Base-by-base conservation (phyloP, 2,329 filamentous ascomycete species). In the Exophiala viscosa region DNA sequence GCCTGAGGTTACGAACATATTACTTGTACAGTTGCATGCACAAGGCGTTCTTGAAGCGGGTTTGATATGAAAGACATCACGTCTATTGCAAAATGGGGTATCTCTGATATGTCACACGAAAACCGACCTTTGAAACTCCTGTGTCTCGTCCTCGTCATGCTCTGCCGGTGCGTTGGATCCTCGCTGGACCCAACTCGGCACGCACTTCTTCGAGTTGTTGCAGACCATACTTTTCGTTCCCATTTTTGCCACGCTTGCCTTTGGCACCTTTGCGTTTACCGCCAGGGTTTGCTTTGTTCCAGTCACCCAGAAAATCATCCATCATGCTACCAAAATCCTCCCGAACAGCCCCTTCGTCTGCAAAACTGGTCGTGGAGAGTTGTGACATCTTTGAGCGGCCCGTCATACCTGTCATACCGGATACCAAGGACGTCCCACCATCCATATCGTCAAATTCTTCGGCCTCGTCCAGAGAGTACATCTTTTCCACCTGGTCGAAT, bases 151-250 rank as follows among this genome's bases (percentile, higher is more conserved):
- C 10, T 45, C 41, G 23, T 59, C 49, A 61, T 54, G 53, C 46
- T 45, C 59, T 62, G 49, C 55, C 55, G 23, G 64, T 69, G 50
- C 62, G 66, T 33, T 62, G 65, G 51, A 95, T 69, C 55, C 83
- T 82, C 28, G 90, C 87, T 20, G 88, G 87, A 0, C 92, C 92
- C 51, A 96, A 70, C 5, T 84, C 88, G 59, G 81, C 80, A 48
- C 93, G 79, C 46, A 99, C 86, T 72, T 97, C 92, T 60, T 97
- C 93, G 55, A 97, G 76, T 75, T 97, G 89, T 70, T 88, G 85
- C 60, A 96, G 78, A 0, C 93, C 93, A 54, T 81, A 88, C 67
- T 87, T 86, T 60, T 87, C 84, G 66, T 86, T 88, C 14, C 86
- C 86, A 72, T 91, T 90, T 74, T 91, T 92, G 15, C 90, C 81